Evolutionary conservation across 495 filamentous ascomycete species (phyloP).

Genomic region (Hypoxylon fragiforme): DNA sequence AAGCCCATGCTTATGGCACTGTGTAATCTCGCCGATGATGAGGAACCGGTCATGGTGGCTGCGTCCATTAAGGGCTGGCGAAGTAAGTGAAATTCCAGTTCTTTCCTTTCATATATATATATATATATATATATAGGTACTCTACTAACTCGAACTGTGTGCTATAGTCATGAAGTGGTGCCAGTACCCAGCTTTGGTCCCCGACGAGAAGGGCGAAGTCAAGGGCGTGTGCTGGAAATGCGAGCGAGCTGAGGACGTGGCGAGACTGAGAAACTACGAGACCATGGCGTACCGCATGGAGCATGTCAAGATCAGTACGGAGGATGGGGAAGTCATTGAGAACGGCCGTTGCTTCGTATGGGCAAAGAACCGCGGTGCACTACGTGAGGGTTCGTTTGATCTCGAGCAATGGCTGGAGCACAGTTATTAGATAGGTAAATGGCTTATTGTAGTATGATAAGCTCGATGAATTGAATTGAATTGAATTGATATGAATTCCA

Average conservation of each 20-base stretch:
- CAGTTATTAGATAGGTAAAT: too few species aligned
- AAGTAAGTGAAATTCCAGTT: slow-evolving; percentile 1
- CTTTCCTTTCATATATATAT: not conserved
- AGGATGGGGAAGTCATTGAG: slow-evolving; percentile 19
- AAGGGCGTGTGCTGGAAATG: slow-evolving; percentile 26
- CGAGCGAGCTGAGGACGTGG: slow-evolving; percentile 13
- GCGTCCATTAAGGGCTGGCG: slow-evolving; percentile 21
- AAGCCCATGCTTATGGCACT: not conserved
- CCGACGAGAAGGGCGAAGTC: not conserved
- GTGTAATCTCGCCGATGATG: not conserved
- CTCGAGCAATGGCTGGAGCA: slow-evolving; percentile 1
- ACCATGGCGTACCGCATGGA: slow-evolving; percentile 21
- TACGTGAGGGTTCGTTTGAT: slow-evolving; percentile 20
- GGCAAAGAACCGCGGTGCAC: not conserved
- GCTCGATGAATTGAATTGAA: too few species aligned
- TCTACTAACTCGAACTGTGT: not conserved
- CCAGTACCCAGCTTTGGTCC: slow-evolving; percentile 18
- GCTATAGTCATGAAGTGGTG: slow-evolving; percentile 21
- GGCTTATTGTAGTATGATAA: too few species aligned
- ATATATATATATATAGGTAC: too few species aligned
- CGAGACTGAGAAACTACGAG: slow-evolving; percentile 7
- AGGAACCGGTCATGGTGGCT: not conserved
- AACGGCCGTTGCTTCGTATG: slow-evolving; percentile 28
- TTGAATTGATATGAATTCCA: too few species aligned
- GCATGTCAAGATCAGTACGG: slow-evolving; percentile 11